Conservation (phyloP, 2,329 filamentous ascomycete species). For the Fusarium citri region DNA sequence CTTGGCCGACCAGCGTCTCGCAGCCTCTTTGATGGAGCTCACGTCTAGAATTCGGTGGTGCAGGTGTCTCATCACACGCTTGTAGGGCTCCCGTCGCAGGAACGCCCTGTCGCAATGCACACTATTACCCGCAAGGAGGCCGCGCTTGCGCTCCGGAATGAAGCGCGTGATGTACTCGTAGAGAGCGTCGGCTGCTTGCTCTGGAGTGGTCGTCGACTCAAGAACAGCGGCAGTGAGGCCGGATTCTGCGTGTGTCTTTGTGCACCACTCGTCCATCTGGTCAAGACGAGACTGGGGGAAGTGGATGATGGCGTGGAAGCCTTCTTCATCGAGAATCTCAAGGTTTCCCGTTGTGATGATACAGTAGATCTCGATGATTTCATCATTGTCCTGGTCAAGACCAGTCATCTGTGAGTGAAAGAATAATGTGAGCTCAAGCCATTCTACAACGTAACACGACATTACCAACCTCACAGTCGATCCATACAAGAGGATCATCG, state of each 20-base stretch:
- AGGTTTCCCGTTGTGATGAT: slow-evolving; percentile 87
- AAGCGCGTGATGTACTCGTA: slow-evolving; percentile 81
- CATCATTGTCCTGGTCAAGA: slow-evolving; percentile 77
- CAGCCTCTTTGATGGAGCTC: slow-evolving; percentile 91
- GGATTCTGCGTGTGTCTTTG: slow-evolving; percentile 79
- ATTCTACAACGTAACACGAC: slow-evolving; percentile 11
- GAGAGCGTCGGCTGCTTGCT: slow-evolving; percentile 77
- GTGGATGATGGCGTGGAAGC: slow-evolving; percentile 85
- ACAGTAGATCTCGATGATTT: slow-evolving; percentile 92
- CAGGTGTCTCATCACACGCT: slow-evolving; percentile 77
- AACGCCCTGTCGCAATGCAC: slow-evolving; percentile 92
- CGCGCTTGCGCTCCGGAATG: slow-evolving; percentile 74
- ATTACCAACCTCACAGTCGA: slow-evolving; percentile 71
- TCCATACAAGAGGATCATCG: slow-evolving; percentile 81
- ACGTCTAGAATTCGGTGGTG: slow-evolving; percentile 94
- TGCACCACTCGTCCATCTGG: slow-evolving; percentile 91
- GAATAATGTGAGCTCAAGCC: slow-evolving; percentile 23
- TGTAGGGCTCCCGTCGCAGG: slow-evolving; percentile 79
- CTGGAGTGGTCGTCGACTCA: slow-evolving; percentile 76
- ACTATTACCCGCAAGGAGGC: slow-evolving; percentile 88
- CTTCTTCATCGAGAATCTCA: slow-evolving; percentile 77
- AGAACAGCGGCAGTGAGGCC: slow-evolving; percentile 84
- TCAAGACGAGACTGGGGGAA: slow-evolving; percentile 77
- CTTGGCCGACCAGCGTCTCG: slow-evolving; percentile 76
- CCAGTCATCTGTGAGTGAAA: slow-evolving; percentile 81